phyloP scores from a whole-genome alignment of 768 basidiomycete species.

The Ephemerocybe angulata region DNA sequence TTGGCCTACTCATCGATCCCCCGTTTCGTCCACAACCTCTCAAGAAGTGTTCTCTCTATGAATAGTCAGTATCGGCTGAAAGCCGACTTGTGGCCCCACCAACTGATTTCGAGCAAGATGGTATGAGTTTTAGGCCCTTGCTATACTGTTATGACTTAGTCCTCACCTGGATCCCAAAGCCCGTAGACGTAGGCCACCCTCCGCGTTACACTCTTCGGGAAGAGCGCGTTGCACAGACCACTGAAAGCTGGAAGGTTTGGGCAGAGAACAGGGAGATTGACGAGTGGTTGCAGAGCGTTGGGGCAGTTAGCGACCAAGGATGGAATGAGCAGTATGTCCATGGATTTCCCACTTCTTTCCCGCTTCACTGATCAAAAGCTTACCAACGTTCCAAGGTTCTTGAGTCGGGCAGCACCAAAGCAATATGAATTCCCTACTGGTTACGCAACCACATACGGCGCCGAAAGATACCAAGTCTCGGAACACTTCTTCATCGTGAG shows the following conservation, averaged over 20 bases:
- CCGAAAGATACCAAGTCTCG: slow-evolving; percentile 78
- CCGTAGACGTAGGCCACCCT: slow-evolving; percentile 65
- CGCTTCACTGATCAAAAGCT: background rate
- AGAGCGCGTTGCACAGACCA: slow-evolving; percentile 69
- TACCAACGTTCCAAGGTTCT: slow-evolving; percentile 39
- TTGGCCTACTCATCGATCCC: slow-evolving; percentile 73
- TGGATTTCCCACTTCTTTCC: background rate
- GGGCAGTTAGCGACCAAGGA: slow-evolving; percentile 78
- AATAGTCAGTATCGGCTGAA: slow-evolving; percentile 52
- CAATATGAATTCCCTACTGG: slow-evolving; percentile 97
- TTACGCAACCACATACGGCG: slow-evolving; percentile 77
- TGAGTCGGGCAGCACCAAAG: slow-evolving; percentile 50
- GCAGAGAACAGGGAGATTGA: slow-evolving; percentile 82
- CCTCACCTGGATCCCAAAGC: slow-evolving; percentile 34
- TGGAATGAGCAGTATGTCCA: slow-evolving; percentile 82
- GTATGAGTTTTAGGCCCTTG: slow-evolving; percentile 34
- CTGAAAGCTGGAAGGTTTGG: slow-evolving; percentile 79
- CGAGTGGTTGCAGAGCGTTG: slow-evolving; percentile 88
- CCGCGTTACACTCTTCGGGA: slow-evolving; percentile 71
- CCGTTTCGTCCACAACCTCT: slow-evolving; percentile 75
- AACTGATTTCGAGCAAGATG: slow-evolving; percentile 80
- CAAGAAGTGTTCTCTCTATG: slow-evolving; percentile 63
- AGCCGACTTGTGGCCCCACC: slow-evolving; percentile 80
- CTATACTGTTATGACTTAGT: background rate
- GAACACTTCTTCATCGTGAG: slow-evolving; percentile 81